phyloP scores from a whole-genome alignment of 2,329 filamentous ascomycete genomes.

The Apiospora malaysiana region DNA sequence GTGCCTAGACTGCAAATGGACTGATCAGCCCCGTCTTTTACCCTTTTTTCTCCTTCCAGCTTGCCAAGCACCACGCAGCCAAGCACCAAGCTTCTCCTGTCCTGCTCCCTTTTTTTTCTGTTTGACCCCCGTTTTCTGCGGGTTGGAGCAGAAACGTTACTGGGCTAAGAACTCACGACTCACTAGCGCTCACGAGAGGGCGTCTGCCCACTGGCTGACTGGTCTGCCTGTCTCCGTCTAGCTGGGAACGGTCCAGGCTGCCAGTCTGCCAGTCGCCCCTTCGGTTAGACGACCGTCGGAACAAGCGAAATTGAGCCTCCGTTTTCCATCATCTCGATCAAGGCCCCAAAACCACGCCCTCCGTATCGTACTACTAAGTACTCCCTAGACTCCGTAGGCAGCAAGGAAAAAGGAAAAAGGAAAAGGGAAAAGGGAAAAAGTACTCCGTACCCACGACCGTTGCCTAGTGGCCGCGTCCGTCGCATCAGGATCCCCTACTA shows the following conservation, averaged over 20 bases:
- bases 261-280: neutral
- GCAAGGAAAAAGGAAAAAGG: neutral
- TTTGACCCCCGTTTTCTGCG: neutral
- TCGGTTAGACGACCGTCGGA: slow-evolving; percentile 4
- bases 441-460: neutral
- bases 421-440: neutral
- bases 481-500: neutral
- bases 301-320: neutral
- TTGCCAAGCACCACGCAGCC: neutral
- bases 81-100: neutral
- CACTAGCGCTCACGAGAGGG: neutral
- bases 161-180: neutral
- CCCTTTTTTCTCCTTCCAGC: neutral
- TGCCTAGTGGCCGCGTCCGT: slow-evolving; percentile 5
- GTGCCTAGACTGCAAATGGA: slow-evolving; percentile 10
- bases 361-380: no score
- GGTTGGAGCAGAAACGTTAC: neutral
- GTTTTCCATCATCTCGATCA: slow-evolving; percentile 9
- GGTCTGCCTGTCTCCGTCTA: neutral
- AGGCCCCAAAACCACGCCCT: neutral
- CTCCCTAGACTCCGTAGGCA: no score
- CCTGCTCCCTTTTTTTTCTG: neutral
- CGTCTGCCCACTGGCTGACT: no score
- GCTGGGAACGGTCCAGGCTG: neutral
- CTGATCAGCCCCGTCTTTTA: slow-evolving; percentile 14